These are phyloP conservation scores for Trichoderma asperellum DNA, from an alignment of 2,329 filamentous ascomycete species.

Conservation along the genomic window DNA sequence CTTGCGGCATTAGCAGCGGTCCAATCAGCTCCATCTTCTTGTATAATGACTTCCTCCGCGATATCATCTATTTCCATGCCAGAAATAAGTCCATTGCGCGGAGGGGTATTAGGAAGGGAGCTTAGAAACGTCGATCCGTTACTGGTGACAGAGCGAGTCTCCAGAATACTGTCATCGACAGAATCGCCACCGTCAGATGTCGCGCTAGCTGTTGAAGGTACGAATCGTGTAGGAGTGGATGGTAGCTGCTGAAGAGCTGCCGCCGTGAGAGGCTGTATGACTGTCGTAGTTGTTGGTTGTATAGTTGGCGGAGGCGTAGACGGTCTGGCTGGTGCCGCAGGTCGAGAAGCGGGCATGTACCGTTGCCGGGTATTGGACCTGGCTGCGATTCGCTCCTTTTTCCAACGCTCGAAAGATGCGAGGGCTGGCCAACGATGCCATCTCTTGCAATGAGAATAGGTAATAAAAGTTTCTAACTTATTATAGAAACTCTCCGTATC, in stretches of 20 bases:
- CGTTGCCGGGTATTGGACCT: not conserved
- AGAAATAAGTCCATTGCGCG: not conserved
- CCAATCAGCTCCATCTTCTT: not conserved
- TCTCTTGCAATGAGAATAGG: slow-evolving; percentile 15
- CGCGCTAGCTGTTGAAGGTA: slow-evolving; percentile 7
- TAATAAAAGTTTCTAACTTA: slow-evolving; percentile 14
- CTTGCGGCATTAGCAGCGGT: not conserved
- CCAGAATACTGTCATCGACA: slow-evolving; percentile 1
- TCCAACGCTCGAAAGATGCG: slow-evolving; percentile 1
- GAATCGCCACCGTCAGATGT: slow-evolving; percentile 12
- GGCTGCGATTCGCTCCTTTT: not conserved
- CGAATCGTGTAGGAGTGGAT: not conserved
- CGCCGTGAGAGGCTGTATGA: slow-evolving; percentile 7
- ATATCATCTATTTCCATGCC: not conserved
- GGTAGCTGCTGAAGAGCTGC: slow-evolving; percentile 4
- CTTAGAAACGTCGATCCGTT: slow-evolving; percentile 3
- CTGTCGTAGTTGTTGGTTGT: not conserved
- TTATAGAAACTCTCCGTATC: slow-evolving; percentile 12
- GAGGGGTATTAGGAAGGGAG: slow-evolving; percentile 1
- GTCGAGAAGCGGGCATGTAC: not conserved
- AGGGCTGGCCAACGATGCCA: slow-evolving; percentile 2
- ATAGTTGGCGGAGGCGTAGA: not conserved
- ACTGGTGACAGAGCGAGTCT: slow-evolving; percentile 1
- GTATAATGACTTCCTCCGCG: not conserved
- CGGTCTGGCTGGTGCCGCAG: not conserved